Evolutionary conservation across 192 early-diverging fungal species (phyloP), one percentile per base, ranked within the genome.

Genomic region (Coemansia sp.): DNA sequence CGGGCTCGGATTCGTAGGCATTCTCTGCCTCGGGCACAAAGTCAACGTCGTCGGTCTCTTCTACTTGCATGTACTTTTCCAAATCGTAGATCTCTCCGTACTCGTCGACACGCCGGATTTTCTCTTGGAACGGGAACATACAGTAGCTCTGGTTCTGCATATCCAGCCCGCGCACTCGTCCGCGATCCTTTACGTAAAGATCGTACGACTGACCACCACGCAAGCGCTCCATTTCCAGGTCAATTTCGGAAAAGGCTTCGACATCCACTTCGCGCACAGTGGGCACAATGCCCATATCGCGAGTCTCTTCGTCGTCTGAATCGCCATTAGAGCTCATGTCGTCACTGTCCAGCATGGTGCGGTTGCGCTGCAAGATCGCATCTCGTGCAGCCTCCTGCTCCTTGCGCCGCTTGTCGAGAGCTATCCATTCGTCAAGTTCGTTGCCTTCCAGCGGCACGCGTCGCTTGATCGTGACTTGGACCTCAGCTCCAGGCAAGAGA

Each of bases 121-220:
- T 85, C 63, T 98, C 96, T 10, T 85, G 77, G 61, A 89, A 92
- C 0, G 97, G 97, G 71, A 94, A 99, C 96, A 89, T 91, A 62
- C 86, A 89, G 77, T 86, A 89, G 79, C 88, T 94, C 74, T 90
- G 93, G 19, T 86, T 85, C 68, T 94, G 90, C 57, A 91, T 89
- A 70, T 93, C 91, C 64, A 92, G 88, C 1, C 88, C 90, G 36
- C 90, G 89, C 36, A 86, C 88, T 45, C 87, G 85, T 12, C 84
- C 87, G 3, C 87, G 86, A 48, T 95, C 95, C 67, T 89, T 88
- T 61, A 97, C 87, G 66, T 95, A 92, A 32, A 97, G 85, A 74
- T 98, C 96, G 64, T 85, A 93, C 51, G 76, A 63, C 67, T 90
- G 89, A 0, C 77, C 76, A 62, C 75, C 73, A 50, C 76, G 76